These are phyloP conservation scores for Oidium heveae DNA, from an alignment of 2,329 filamentous ascomycete species.

Conservation along the genomic window DNA sequence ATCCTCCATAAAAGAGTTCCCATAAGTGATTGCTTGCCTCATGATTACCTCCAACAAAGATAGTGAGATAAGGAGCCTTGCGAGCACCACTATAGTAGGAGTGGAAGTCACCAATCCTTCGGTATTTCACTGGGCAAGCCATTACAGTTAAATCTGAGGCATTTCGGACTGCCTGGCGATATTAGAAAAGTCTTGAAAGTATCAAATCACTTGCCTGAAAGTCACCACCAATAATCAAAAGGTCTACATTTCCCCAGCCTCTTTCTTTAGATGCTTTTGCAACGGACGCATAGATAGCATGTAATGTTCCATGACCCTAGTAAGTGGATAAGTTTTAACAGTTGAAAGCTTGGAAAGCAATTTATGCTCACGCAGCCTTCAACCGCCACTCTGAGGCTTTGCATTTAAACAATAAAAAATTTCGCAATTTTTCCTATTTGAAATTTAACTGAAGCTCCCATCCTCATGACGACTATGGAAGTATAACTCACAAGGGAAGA, in stretches of 20 bases:
- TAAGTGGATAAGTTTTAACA: background rate
- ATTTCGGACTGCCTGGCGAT: constrained; percentile 53
- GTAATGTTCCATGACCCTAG: constrained; percentile 71
- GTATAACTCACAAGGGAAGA: too few relatives aligned
- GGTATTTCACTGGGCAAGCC: constrained; percentile 73
- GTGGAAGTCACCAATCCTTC: constrained; percentile 72
- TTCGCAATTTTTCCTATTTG: background rate
- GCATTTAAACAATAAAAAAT: constrained; percentile 3
- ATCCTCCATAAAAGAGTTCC: constrained; percentile 89
- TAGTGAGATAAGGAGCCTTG: constrained; percentile 62
- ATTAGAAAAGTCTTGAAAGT: constrained; percentile 2
- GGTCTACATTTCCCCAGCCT: constrained; percentile 59
- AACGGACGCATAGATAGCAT: constrained; percentile 74
- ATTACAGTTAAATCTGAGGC: constrained; percentile 68
- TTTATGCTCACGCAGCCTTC: constrained; percentile 52
- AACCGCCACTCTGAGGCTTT: constrained; percentile 48
- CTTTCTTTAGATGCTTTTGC: constrained; percentile 40
- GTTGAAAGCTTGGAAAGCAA: background rate
- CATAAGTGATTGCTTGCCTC: constrained; percentile 76
- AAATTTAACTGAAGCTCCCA: too few relatives aligned
- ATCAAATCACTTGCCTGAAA: constrained; percentile 39
- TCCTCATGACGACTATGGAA: too few relatives aligned
- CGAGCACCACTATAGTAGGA: constrained; percentile 68
- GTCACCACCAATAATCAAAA: constrained; percentile 87
- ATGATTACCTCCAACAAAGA: constrained; percentile 89